A percentile compares a stretch with the other conserved stretches of the same genome.
phyloP scores from a whole-genome alignment of 2,329 filamentous ascomycete genomes.

The Phoma sp. region DNA sequence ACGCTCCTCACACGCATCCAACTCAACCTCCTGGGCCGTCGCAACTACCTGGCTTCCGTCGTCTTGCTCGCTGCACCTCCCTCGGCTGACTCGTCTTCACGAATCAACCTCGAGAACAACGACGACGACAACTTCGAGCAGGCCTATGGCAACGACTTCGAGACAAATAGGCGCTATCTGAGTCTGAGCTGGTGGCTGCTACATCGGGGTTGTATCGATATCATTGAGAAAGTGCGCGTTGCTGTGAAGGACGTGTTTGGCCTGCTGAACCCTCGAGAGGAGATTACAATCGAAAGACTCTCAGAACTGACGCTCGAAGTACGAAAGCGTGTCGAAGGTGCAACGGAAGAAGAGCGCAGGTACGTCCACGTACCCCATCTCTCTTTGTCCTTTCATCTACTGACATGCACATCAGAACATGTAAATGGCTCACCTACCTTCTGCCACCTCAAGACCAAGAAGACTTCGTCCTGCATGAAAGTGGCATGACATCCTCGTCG shows the following conservation, averaged over 20 bases:
- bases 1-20: slow-evolving; percentile 93
- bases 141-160: slow-evolving; percentile 89
- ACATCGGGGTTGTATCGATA: slow-evolving; percentile 83
- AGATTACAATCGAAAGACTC: slow-evolving; percentile 80
- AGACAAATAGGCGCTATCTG: slow-evolving; percentile 92
- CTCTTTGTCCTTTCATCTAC: neutral
- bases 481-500: slow-evolving; percentile 68
- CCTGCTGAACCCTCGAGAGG: slow-evolving; percentile 84
- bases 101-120: slow-evolving; percentile 89
- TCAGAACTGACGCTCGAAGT: slow-evolving; percentile 83
- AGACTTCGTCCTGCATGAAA: slow-evolving; percentile 82
- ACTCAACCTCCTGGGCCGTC: slow-evolving; percentile 91
- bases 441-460: slow-evolving; percentile 82
- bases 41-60: slow-evolving; percentile 95
- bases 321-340: slow-evolving; percentile 82
- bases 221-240: slow-evolving; percentile 81
- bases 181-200: slow-evolving; percentile 99
- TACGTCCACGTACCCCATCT: slow-evolving; percentile 34
- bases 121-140: slow-evolving; percentile 87
- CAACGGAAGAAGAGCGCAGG: slow-evolving; percentile 67
- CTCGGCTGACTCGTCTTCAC: slow-evolving; percentile 68
- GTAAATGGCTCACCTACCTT: slow-evolving; percentile 82
- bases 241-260: slow-evolving; percentile 91
- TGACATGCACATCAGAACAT: slow-evolving; percentile 48
- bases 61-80: slow-evolving; percentile 80